Base-by-base conservation (phyloP, 2,329 filamentous ascomycete genomes). In the Hawksworthiomyces lignivorus region DNA sequence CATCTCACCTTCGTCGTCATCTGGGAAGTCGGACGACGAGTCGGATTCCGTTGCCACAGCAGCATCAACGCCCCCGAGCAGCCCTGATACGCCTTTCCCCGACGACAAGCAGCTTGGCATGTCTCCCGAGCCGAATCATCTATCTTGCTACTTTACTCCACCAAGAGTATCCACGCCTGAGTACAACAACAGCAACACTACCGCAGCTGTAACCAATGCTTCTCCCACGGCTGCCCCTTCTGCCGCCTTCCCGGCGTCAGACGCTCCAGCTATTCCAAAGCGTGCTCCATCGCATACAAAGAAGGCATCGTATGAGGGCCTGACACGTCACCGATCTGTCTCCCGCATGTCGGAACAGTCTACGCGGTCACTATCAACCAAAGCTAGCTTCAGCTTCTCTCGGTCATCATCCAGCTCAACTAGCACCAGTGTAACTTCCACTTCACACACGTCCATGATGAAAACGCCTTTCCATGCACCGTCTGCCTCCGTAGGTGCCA, bases 281-380 rank as follows among this genome's bases (percentile, higher is more conserved):
- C 80, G 90, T 44, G 82, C 88, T 3, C 75, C 84, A 4, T 90
- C 87, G 9, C 90, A 96, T 66, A 94, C 87, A 54, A 96, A 94
- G 69, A 82, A 86, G n/a, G n/a, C n/a, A 59, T 72, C 72, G 0
- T 82, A 87, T 56, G 85, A 92, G 50, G 78, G 79, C 47, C 61
- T 94, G 73, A 80, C 48, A 44, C 62, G 52, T 40, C 62, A 55
- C 37, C 52, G 54, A 5, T 62, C 60, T 0, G 43, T 51, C 9
- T 75, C 77, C 36, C 71, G 75, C 34, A 62, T 75, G 51, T 79
- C 78, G 5, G 67, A 71, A 52, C 65, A 72, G 36, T 77, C 73
- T 1, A 63, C 64, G 28, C 60, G 67, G 37, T 72, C 75, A 1
- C 59, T 72, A 17, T 77, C 73, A 2, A 72, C 72, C 48, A 80